Conservation (phyloP, 2,329 filamentous ascomycete species). For the Aspergillus melleus region DNA sequence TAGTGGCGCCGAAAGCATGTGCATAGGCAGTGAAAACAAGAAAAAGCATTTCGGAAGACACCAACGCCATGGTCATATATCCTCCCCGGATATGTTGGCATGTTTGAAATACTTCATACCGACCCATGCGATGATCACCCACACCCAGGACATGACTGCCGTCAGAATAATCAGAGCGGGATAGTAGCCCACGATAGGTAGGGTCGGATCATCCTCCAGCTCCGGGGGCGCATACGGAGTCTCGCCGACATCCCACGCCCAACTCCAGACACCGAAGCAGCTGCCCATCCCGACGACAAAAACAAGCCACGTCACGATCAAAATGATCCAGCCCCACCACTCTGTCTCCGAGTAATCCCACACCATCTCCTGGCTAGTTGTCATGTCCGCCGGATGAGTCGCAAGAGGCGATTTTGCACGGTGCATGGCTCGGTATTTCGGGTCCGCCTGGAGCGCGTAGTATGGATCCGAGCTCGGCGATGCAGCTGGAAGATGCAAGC, state of each 20-base stretch:
- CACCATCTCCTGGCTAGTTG: slow-evolving; percentile 44
- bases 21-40: background rate
- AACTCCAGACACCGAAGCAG: slow-evolving; percentile 92
- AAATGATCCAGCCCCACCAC: slow-evolving; percentile 96
- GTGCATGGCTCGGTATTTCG: slow-evolving; percentile 31
- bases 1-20: background rate
- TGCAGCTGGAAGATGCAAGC: slow-evolving; percentile 36
- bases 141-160: slow-evolving; percentile 96
- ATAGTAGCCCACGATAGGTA: slow-evolving; percentile 97
- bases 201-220: slow-evolving; percentile 87
- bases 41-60: background rate
- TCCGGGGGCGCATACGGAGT: slow-evolving; percentile 95
- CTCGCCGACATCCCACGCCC: slow-evolving; percentile 98
- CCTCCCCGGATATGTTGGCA: slow-evolving; percentile 78
- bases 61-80: slow-evolving; percentile 35
- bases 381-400: slow-evolving; percentile 28
- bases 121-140: slow-evolving; percentile 96
- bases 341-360: slow-evolving; percentile 95
- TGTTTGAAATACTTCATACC: slow-evolving; percentile 99
- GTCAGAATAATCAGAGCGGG: slow-evolving; percentile 91
- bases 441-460: slow-evolving; percentile 49
- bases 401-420: slow-evolving; percentile 41
- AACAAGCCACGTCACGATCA: slow-evolving; percentile 88
- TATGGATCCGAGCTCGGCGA: slow-evolving; percentile 66
- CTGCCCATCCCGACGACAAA: slow-evolving; percentile 97